A percentile compares a stretch with the other conserved stretches of the same genome.
Conservation (phyloP, 768 basidiomycete species). For the Amanita jacksonii region DNA sequence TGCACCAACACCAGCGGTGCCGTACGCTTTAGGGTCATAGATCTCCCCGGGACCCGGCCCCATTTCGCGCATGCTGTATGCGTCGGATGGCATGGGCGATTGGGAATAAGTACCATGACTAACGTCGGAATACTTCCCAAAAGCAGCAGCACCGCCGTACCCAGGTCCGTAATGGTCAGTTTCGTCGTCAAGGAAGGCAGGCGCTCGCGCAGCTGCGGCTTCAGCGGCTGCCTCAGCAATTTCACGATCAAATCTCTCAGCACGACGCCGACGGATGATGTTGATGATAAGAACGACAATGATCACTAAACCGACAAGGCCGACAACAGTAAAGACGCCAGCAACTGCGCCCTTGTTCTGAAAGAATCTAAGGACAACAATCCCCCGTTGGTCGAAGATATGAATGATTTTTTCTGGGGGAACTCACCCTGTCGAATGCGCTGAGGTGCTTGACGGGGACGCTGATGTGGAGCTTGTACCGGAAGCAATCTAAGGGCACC, state of each 20-base stretch:
- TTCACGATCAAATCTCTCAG: constrained; percentile 59
- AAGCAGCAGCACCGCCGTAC: constrained; percentile 17
- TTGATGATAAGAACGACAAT: constrained; percentile 40
- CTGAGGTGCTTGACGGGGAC: not conserved
- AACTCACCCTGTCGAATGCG: constrained; percentile 1
- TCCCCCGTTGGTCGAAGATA: not conserved
- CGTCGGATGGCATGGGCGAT: constrained; percentile 35
- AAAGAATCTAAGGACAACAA: constrained; percentile 44
- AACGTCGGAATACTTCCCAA: constrained; percentile 31
- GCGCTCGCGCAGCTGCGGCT: constrained; percentile 43
- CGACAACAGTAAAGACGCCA: constrained; percentile 62
- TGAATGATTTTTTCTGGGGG: too few species aligned
- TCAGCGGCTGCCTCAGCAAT: constrained; percentile 62
- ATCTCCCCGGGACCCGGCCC: constrained; percentile 23
- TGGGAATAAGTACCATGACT: constrained; percentile 52
- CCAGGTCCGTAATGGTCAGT: constrained; percentile 25
- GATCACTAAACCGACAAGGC: constrained; percentile 46
- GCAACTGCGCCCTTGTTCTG: constrained; percentile 64
- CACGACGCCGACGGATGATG: constrained; percentile 52
- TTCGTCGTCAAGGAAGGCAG: constrained; percentile 49
- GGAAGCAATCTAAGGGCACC: not conserved
- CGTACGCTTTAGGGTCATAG: constrained; percentile 18
- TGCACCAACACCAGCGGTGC: constrained; percentile 17
- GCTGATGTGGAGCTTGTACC: constrained; percentile 7
- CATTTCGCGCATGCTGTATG: constrained; percentile 44